Evolutionary conservation across 441 rosid species (phyloP).

Genomic region (Populus trichocarpa): DNA sequence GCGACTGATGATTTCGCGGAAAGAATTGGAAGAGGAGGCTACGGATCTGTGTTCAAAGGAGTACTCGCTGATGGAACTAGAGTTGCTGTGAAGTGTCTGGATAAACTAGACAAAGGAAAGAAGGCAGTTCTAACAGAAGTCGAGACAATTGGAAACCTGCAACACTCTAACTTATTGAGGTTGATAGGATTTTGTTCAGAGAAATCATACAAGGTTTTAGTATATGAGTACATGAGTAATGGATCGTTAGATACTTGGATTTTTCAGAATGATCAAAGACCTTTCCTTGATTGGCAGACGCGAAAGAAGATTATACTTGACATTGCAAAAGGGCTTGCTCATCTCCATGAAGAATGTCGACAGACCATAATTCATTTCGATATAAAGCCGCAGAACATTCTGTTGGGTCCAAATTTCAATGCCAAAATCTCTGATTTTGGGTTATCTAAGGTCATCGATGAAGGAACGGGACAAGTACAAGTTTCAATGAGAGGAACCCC

Average conservation of each 20-base stretch:
- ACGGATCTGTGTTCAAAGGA: constrained; percentile 16
- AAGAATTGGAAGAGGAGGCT: constrained; percentile 16
- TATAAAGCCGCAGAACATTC: constrained; percentile 22
- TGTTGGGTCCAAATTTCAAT: no score
- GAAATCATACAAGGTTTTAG: constrained; percentile 14
- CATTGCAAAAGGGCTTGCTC: constrained; percentile 17
- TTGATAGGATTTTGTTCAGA: constrained; percentile 18
- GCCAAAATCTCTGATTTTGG: no score
- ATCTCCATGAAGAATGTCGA: constrained; percentile 21
- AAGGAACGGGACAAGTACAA: constrained; percentile 10
- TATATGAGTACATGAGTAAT: constrained; percentile 13
- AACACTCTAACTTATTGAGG: constrained; percentile 18
- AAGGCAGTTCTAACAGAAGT: constrained; percentile 20
- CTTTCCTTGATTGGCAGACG: constrained; percentile 9
- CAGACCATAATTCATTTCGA: constrained; percentile 18
- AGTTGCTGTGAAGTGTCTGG: constrained; percentile 17
- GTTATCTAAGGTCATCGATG: background rate
- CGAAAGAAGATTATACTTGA: constrained; percentile 21
- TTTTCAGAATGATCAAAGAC: background rate
- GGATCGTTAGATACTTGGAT: constrained; percentile 21
- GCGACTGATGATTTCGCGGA: constrained; percentile 11
- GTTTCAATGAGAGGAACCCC: constrained; percentile 21
- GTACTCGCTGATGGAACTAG: constrained; percentile 1
- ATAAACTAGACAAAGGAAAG: constrained; percentile 2
- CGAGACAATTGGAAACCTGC: constrained; percentile 19